phyloP scores from a whole-genome alignment of 495 filamentous ascomycete species.

The Neurospora sp. region DNA sequence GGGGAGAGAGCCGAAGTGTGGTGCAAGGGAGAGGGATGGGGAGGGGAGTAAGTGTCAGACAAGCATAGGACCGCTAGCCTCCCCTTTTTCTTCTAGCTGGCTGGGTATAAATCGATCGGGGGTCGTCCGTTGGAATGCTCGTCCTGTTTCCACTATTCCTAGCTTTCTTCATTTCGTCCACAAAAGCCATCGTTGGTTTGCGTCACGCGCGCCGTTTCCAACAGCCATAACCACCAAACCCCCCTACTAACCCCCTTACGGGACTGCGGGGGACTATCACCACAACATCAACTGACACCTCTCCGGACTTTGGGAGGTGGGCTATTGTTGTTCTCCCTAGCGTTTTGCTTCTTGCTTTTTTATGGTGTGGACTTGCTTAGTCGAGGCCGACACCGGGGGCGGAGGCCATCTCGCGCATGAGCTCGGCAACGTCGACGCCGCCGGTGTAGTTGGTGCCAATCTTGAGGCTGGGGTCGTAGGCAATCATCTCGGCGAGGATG shows the following conservation, averaged over 20 bases:
- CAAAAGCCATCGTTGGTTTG: not conserved
- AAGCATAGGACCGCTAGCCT: not conserved
- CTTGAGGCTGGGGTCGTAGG: constrained; percentile 65
- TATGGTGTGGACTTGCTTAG: constrained; percentile 13
- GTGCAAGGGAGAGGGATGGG: not conserved
- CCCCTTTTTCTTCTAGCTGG: not conserved
- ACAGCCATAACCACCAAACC: not conserved
- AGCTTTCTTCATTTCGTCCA: not conserved
- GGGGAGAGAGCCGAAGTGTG: not conserved
- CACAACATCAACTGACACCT: not conserved
- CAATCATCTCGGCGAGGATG: constrained; percentile 95
- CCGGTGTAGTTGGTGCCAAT: constrained; percentile 42
- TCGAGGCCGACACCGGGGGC: constrained; percentile 36
- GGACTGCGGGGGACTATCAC: not conserved
- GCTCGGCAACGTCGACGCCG: constrained; percentile 20
- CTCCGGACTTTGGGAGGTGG: not conserved
- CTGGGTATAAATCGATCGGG: not conserved
- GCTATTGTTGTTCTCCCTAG: not conserved
- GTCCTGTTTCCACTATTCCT: not conserved
- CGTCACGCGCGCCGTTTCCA: not conserved
- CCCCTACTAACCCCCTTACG: not conserved
- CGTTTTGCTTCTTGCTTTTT: not conserved
- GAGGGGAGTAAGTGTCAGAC: not conserved
- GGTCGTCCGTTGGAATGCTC: not conserved
- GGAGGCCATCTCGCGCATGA: constrained; percentile 25